Evolutionary conservation across 805 yeast species (phyloP).

Genomic region (Starmera dryadoides): DNA sequence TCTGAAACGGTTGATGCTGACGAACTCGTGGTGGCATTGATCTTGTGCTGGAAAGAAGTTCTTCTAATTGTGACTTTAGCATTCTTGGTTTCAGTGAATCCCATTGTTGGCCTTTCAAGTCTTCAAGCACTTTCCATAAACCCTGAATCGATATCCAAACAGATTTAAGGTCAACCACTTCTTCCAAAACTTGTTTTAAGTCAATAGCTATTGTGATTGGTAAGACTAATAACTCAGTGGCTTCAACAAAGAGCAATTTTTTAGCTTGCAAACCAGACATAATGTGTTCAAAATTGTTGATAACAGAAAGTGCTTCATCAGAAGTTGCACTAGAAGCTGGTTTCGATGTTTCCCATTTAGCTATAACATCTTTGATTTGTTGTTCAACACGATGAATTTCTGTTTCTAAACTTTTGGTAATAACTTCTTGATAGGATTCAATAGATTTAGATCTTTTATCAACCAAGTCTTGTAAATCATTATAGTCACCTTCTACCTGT

Average conservation of each 20-base stretch:
- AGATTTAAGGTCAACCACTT: conserved; percentile 44
- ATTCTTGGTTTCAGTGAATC: conserved; percentile 32
- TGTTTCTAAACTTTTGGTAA: conserved; percentile 32
- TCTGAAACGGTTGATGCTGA: conserved; percentile 63
- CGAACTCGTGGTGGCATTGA: conserved; percentile 50
- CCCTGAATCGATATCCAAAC: conserved; percentile 61
- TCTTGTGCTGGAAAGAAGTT: conserved; percentile 36
- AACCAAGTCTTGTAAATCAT: conserved; percentile 33
- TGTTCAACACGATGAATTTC: conserved; percentile 30
- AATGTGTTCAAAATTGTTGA: conserved; percentile 20
- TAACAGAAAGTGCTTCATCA: conserved; percentile 29
- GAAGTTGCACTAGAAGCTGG: conserved; percentile 27
- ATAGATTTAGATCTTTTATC: conserved; percentile 28
- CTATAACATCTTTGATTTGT: conserved; percentile 15
- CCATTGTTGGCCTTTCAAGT: conserved; percentile 43
- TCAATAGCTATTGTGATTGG: conserved; percentile 22
- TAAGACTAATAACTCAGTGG: conserved; percentile 27
- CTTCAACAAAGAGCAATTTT: conserved; percentile 20
- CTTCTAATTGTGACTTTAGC: conserved; percentile 43
- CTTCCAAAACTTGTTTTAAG: conserved; percentile 31
- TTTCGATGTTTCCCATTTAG: conserved; percentile 42
- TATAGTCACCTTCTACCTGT: conserved; percentile 47
- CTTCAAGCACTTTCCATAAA: conserved; percentile 39
- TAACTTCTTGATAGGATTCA: conserved; percentile 32
- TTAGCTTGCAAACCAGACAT: conserved; percentile 4